Percentiles rank a stretch among this genome's conserved stretches.
Conservation (phyloP, 2,329 filamentous ascomycete species). For the Fusarium penzigii region DNA sequence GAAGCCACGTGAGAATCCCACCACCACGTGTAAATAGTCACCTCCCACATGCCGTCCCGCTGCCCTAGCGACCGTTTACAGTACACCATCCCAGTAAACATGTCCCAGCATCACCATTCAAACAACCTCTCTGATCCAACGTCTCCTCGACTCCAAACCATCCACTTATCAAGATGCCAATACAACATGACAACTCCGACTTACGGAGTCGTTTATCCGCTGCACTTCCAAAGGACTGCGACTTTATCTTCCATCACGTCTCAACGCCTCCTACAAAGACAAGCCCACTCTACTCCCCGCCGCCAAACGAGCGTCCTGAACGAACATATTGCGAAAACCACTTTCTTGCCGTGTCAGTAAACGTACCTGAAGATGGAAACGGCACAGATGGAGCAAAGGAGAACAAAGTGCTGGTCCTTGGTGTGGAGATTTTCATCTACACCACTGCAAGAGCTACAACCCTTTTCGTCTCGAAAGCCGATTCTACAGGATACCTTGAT, state of each 20-base stretch:
- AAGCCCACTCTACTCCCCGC: conserved; percentile 76
- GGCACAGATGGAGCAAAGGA: conserved; percentile 26
- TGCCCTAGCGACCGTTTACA: neutral
- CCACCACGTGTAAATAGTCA: neutral
- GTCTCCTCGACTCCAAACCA: neutral
- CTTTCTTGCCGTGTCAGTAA: conserved; percentile 60
- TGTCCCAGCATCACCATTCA: neutral
- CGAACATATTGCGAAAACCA: conserved; percentile 87
- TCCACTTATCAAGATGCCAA: neutral
- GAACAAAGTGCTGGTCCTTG: conserved; percentile 70
- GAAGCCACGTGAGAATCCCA: neutral
- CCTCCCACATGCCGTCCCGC: too few species aligned
- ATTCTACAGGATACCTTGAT: conserved; percentile 87
- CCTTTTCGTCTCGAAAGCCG: conserved; percentile 94
- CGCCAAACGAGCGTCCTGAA: conserved; percentile 70
- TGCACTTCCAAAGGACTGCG: conserved; percentile 54
- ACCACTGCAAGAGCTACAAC: conserved; percentile 78
- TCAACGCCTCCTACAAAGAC: conserved; percentile 79
- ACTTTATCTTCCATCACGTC: conserved; percentile 78
- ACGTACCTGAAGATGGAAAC: conserved; percentile 26
- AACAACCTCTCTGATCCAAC: neutral
- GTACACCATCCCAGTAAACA: neutral
- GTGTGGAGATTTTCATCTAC: conserved; percentile 86
- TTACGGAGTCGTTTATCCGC: conserved; percentile 40
- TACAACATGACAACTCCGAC: conserved; percentile 3